Conservation (phyloP, 2,329 filamentous ascomycete species). For the Fusarium mangiferae region DNA sequence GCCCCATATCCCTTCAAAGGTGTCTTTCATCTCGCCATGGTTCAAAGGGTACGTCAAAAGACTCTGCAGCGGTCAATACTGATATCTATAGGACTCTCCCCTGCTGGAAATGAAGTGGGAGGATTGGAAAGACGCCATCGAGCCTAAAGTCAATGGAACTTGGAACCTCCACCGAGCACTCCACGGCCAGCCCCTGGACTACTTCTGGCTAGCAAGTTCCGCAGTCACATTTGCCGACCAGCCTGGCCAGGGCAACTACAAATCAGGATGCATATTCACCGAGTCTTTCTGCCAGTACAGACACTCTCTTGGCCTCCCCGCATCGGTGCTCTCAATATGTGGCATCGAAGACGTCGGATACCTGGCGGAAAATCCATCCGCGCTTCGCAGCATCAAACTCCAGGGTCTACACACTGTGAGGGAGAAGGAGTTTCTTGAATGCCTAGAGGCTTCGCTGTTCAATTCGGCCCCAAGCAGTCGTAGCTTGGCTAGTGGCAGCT, state of each 20-base stretch:
- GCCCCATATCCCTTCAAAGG: constrained; percentile 33
- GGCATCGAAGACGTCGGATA: constrained; percentile 17
- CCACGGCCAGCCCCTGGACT: constrained; percentile 42
- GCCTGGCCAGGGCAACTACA: constrained; percentile 23
- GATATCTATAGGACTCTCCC: constrained; percentile 39
- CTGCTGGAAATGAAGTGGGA: constrained; percentile 45
- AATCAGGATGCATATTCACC: constrained; percentile 8
- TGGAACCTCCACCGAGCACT: constrained; percentile 44
- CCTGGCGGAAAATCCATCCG: constrained; percentile 5
- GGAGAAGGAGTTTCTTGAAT: constrained; percentile 13
- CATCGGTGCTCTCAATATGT: constrained; percentile 14
- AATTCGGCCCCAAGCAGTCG: neutral
- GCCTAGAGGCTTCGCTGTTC: neutral
- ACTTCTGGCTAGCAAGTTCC: constrained; percentile 46
- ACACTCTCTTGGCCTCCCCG: constrained; percentile 1
- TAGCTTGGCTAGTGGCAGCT: neutral
- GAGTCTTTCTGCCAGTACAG: constrained; percentile 26
- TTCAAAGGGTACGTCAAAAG: constrained; percentile 24
- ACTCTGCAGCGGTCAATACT: too few relatives aligned
- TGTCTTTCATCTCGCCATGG: constrained; percentile 46
- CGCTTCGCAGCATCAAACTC: neutral
- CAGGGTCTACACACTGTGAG: neutral
- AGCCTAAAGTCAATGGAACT: constrained; percentile 49
- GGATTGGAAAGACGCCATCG: constrained; percentile 38
- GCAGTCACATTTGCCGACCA: neutral